These are phyloP conservation scores for Carex arenaria DNA, from an alignment of 202 grass and related monocot species.

Conservation along the genomic window DNA sequence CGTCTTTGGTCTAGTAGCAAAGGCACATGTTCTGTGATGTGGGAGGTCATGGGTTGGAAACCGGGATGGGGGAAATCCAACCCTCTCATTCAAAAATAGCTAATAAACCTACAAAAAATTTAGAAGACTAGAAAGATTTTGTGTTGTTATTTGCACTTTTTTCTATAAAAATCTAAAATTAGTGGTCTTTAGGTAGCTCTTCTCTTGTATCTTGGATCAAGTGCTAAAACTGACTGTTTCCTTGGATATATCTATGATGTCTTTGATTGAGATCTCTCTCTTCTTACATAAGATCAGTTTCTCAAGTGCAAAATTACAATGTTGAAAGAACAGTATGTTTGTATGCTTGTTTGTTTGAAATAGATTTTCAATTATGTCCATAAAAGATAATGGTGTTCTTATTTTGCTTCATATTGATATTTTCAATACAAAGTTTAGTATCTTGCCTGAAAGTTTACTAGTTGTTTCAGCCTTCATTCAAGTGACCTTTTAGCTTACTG, in stretches of 20 bases:
- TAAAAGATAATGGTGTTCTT: neutral
- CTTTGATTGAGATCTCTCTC: neutral
- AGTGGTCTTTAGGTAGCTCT: neutral
- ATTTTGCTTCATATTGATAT: neutral
- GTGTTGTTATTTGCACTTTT: no score
- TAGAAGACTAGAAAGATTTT: neutral
- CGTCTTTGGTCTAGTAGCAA: no score
- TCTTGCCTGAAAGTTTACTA: neutral
- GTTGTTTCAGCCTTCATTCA: neutral
- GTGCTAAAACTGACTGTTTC: neutral
- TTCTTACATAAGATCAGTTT: neutral
- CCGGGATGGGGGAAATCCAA: no score
- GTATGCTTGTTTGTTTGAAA: neutral
- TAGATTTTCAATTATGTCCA: neutral
- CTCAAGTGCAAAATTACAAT: neutral
- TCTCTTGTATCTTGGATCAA: neutral
- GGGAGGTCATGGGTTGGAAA: no score
- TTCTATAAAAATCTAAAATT: neutral
- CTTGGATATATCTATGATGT: neutral
- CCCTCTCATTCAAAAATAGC: no score
- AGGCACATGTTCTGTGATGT: no score
- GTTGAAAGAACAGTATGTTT: neutral
- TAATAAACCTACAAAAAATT: neutral
- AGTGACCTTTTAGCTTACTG: neutral
- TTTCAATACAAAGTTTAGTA: neutral